Evolutionary conservation across 2,329 filamentous ascomycete genomes (phyloP), one percentile per base, ranked within the genome.

Genomic region (Diplodia mutila): DNA sequence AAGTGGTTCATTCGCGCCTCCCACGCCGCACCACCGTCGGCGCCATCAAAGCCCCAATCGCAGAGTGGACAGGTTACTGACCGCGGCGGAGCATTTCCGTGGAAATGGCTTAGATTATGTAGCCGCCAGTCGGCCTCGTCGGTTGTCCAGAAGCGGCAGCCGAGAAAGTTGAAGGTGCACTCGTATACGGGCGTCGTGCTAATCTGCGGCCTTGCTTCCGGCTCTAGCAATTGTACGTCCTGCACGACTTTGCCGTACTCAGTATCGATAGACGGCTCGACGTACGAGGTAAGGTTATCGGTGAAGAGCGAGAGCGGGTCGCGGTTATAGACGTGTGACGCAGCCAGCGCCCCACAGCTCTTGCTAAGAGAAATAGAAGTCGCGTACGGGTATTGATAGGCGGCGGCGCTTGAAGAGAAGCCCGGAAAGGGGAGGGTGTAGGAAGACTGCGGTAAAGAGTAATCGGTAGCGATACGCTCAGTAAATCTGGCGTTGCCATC

Each of bases 131-230:
- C 73, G 46, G 9, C 29, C 2, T 73, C 70, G 29, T 55, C 32
- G 68, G 72, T 64, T 42, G 29, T 21, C 1, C 72, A 54, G 71
- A 74, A 75, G 5, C 16, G 21, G 69, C 77, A 79, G 64, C 67
- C 70, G 8, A 79, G 70, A 69, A 77, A 79, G 74, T 72, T 74
- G 68, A 79, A 78, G 2, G 71, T 70, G 65, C 77, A 79, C 57
- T 77, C 75, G 61, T 72, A 77, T 1, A 71, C 42, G 6, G 75
- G 21, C 11, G 65, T 14, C 21, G 21, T 69, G 65, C 9, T 67
- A 14, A 59, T 21, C 37, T 61, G 16, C 69, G 73, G 16, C 69
- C n/a, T n/a, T 67, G 37, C 32, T 16, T 69, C 67, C n/a, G 77
- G 74, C 18, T 75, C 72, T 0, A 77, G 71, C 68, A 75, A 46